phyloP scores from a whole-genome alignment of 1,284 basidiomycete genomes.

The Trichosporon sp. region DNA sequence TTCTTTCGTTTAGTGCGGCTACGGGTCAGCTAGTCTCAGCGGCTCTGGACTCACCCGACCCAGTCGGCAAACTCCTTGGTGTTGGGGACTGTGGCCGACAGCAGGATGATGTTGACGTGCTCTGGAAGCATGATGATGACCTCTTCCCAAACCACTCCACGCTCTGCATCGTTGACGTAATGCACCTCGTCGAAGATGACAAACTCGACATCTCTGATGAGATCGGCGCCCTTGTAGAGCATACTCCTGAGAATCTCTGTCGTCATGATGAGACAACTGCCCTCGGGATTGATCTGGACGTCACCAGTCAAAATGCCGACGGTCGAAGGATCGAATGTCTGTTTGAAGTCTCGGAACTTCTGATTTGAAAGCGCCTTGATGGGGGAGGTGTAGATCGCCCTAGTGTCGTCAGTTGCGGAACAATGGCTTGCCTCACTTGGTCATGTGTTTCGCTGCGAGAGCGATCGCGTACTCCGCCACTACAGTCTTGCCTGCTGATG shows the following conservation, averaged over 20 bases:
- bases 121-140: conserved; percentile 99
- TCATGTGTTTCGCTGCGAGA: conserved; percentile 96
- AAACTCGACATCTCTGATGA: conserved; percentile 98
- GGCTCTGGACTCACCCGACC: conserved; percentile 72
- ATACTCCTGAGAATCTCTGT: conserved; percentile 99
- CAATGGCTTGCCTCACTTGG: conserved; percentile 57
- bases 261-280: conserved; percentile 94
- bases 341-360: conserved; percentile 98
- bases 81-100: conserved; percentile 97
- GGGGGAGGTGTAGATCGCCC: conserved; percentile 96
- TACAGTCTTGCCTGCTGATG: conserved; percentile 92
- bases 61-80: conserved; percentile 98
- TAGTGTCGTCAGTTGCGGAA: conserved; percentile 40
- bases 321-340: conserved; percentile 83
- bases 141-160: conserved; percentile 98
- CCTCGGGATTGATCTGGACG: conserved; percentile 98
- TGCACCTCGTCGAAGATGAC: conserved; percentile 99
- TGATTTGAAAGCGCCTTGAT: conserved; percentile 99
- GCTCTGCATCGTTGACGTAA: conserved; percentile 98
- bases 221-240: conserved; percentile 96
- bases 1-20: conserved; percentile 99
- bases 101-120: conserved; percentile 90
- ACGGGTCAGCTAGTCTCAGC: conserved; percentile 7
- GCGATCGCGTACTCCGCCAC: conserved; percentile 99
- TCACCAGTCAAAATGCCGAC: conserved; percentile 98